A percentile compares a stretch with the other conserved stretches of the same genome.
phyloP scores from a whole-genome alignment of 805 yeast species.

The Suhomyces sp. region DNA sequence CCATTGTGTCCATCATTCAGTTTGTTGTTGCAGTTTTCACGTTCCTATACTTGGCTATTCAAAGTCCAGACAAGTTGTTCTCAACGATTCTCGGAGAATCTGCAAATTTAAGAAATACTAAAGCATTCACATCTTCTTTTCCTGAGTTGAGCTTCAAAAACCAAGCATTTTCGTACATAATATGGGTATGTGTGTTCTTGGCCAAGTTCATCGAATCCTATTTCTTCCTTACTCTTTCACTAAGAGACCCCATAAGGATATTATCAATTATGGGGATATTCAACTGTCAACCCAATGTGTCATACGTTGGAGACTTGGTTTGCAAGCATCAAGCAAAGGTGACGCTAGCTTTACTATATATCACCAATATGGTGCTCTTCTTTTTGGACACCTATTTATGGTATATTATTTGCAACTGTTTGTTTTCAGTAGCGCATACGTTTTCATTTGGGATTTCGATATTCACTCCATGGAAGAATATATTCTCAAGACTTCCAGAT shows the following conservation, averaged over 20 bases:
- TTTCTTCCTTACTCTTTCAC: slow-evolving; percentile 32
- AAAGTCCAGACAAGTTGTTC: slow-evolving; percentile 24
- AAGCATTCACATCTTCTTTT: slow-evolving; percentile 21
- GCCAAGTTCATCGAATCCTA: slow-evolving; percentile 37
- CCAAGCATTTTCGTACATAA: slow-evolving; percentile 19
- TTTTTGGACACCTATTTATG: slow-evolving; percentile 40
- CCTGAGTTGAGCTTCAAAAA: slow-evolving; percentile 22
- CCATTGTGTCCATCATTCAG: slow-evolving; percentile 22
- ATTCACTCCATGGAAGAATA: slow-evolving; percentile 38
- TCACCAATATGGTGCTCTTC: slow-evolving; percentile 31
- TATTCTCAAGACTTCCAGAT: slow-evolving; percentile 34
- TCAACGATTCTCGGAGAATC: slow-evolving; percentile 3
- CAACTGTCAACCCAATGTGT: slow-evolving; percentile 26
- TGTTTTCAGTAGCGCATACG: slow-evolving; percentile 31
- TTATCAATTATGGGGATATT: slow-evolving; percentile 25
- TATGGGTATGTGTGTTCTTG: slow-evolving; percentile 32
- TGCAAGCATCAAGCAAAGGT: slow-evolving; percentile 29
- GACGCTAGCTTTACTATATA: slow-evolving; percentile 20
- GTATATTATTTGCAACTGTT: slow-evolving; percentile 36
- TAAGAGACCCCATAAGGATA: slow-evolving; percentile 33
- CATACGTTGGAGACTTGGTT: slow-evolving; percentile 17
- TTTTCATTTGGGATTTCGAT: slow-evolving; percentile 31
- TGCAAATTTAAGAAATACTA: slow-evolving; percentile 7
- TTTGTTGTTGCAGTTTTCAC: slow-evolving; percentile 27
- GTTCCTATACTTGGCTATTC: slow-evolving; percentile 26